phyloP scores from a whole-genome alignment of 768 basidiomycete species.

The Agaricus sinodeliciosus region DNA sequence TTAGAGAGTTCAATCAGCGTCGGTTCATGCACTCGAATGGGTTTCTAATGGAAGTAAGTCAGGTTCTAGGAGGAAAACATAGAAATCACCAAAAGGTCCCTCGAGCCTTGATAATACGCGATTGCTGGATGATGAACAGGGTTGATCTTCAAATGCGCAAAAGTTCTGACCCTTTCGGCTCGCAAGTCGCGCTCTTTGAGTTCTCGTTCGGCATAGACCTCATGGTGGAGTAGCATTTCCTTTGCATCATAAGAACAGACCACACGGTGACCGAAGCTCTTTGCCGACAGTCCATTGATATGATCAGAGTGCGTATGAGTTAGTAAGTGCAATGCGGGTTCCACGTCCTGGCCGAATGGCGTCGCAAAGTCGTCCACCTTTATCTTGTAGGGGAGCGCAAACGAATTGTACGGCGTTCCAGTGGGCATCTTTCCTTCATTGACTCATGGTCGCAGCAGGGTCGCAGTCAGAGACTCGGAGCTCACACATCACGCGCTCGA shows the following conservation, averaged over 20 bases:
- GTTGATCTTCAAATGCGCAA: conserved; percentile 58
- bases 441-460: conserved; percentile 4
- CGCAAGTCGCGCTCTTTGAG: conserved; percentile 45
- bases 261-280: conserved; percentile 66
- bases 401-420: conserved; percentile 72
- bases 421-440: conserved; percentile 47
- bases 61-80: not conserved
- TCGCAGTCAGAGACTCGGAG: not conserved
- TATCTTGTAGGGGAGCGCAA: conserved; percentile 73
- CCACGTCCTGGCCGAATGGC: conserved; percentile 23
- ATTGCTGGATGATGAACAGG: conserved; percentile 43
- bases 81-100: conserved; percentile 60
- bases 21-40: conserved; percentile 58
- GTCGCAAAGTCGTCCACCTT: conserved; percentile 79
- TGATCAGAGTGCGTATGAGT: conserved; percentile 92
- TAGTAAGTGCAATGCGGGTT: conserved; percentile 63
- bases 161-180: conserved; percentile 51
- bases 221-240: conserved; percentile 75
- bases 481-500: not conserved
- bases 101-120: conserved; percentile 41
- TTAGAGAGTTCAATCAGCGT: conserved; percentile 51
- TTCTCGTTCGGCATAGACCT: conserved; percentile 60
- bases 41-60: conserved; percentile 32
- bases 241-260: conserved; percentile 82
- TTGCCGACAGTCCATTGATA: conserved; percentile 65